Evolutionary conservation across 805 yeast genomes (phyloP).

Genomic region (Saturnispora zaruensis): DNA sequence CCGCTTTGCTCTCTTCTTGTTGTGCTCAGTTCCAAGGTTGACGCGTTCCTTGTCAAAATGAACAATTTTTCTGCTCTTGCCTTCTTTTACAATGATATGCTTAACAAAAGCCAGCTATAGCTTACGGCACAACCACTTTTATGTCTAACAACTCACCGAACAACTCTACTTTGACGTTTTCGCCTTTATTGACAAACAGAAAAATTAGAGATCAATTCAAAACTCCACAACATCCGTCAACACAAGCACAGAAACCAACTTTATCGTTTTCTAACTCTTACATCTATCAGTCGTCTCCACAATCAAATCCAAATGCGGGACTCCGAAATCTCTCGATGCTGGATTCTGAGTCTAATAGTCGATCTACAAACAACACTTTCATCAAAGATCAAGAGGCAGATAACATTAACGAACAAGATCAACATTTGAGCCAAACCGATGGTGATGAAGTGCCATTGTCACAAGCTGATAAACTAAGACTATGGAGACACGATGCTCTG

Average conservation of each 20-base stretch:
- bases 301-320: neutral
- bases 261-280: conserved; percentile 11
- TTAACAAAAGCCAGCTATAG: neutral
- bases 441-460: conserved; percentile 41
- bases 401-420: neutral
- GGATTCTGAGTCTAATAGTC: neutral
- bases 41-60: neutral
- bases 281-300: conserved; percentile 14
- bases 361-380: neutral
- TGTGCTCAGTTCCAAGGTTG: neutral
- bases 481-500: conserved; percentile 91
- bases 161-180: conserved; percentile 64
- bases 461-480: conserved; percentile 74
- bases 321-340: neutral
- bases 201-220: conserved; percentile 27
- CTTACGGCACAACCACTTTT: neutral
- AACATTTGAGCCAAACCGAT: conserved; percentile 5
- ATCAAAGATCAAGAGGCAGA: neutral
- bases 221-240: conserved; percentile 27
- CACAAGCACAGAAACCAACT: conserved; percentile 8
- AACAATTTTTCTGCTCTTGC: neutral
- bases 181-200: conserved; percentile 47
- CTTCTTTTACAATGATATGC: neutral
- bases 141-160: conserved; percentile 40
- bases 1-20: neutral